phyloP scores from a whole-genome alignment of 2,329 filamentous ascomycete species.

The Aureobasidium namibiae region DNA sequence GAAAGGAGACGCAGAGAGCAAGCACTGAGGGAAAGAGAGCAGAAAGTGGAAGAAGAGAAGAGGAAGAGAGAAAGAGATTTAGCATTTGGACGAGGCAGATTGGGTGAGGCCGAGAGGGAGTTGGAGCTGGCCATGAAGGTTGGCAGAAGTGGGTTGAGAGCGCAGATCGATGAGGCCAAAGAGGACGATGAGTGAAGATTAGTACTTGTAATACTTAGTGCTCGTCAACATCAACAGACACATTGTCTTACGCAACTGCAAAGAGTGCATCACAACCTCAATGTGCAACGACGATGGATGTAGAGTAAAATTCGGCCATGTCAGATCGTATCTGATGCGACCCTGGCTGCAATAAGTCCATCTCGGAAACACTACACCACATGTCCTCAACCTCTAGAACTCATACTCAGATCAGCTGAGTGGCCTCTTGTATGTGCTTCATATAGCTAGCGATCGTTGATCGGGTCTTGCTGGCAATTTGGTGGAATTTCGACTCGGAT shows the following conservation, averaged over 20 bases:
- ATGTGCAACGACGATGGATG: neutral
- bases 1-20: constrained; percentile 51
- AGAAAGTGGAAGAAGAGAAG: constrained; percentile 19
- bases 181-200: neutral
- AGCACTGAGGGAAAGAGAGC: constrained; percentile 58
- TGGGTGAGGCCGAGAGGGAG: constrained; percentile 59
- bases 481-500: no score
- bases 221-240: neutral
- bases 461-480: no score
- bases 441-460: no score
- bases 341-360: neutral
- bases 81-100: constrained; percentile 38
- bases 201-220: neutral
- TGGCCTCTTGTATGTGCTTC: no score
- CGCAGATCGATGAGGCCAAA: constrained; percentile 41
- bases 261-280: neutral
- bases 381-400: no score
- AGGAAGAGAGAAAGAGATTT: constrained; percentile 18
- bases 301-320: neutral
- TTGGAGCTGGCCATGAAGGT: constrained; percentile 62
- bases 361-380: neutral
- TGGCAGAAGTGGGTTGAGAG: constrained; percentile 56
- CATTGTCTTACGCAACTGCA: no score
- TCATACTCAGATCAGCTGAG: no score
- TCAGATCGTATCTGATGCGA: neutral